Evolutionary conservation across 2,329 filamentous ascomycete genomes (phyloP), one percentile per base, ranked within the genome.

Genomic region (Ascochyta viciae-villosae): DNA sequence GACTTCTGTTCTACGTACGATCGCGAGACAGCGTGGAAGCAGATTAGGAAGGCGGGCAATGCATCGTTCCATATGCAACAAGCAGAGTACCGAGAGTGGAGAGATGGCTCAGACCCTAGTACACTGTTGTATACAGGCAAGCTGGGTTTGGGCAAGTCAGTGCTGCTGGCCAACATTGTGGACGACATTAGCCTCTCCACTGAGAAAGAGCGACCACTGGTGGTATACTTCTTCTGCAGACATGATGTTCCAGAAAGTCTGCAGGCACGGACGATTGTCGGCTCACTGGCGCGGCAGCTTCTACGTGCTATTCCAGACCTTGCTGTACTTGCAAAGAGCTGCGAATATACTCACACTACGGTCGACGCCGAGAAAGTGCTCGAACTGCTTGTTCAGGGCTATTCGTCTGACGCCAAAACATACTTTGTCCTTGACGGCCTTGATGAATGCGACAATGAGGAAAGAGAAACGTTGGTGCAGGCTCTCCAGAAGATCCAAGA

Each of bases 81-180:
- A 8, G 8, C 35, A 6, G 57, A 66, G 38, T 77, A 76, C 44
- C 38, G 58, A 37, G 39, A 63, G 6, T 76, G 72, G 74, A 76
- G 60, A 61, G 37, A 49, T 9, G n/a, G 37, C 24, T 23, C 46
- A 16, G 19, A 50, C 23, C 61, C 72, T 27, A 60, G 46, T 35
- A 76, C 77, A 0, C 53, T 82, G 0, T 1, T 80, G 0, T 75
- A 65, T 27, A 70, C 48, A 9, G 79, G 78, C 4, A 80, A 77
- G 40, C 64, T 82, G 0, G 79, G 80, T 1, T 76, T 74, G 0
- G 79, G 80, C 0, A 82, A 82, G 52, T 80, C 80, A 0, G 78
- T 82, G 1, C 45, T 77, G 7, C 42, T 81, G 4, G 78, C 80
- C 1, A 82, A 80, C 46, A 72, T 82, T 0, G 68, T 81, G 1